These are phyloP conservation scores for Sclerotinia nivalis DNA, from an alignment of 2,329 filamentous ascomycete genomes.

Conservation along the genomic window DNA sequence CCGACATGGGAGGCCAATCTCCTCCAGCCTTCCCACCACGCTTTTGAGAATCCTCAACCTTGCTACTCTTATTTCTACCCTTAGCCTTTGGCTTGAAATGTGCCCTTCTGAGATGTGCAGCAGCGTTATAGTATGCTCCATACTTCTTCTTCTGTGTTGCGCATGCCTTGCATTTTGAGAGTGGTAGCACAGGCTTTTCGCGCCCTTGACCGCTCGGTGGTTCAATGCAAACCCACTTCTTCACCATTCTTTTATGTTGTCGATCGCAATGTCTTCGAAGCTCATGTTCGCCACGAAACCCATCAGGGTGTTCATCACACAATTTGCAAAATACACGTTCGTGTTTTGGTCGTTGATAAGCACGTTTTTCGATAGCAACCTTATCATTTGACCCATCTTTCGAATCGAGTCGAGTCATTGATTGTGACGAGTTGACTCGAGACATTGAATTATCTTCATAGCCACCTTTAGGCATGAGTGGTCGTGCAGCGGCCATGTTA, in stretches of 20 bases:
- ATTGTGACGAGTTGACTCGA: conserved; percentile 38
- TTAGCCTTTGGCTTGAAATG: conserved; percentile 75
- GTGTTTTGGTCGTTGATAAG: conserved; percentile 42
- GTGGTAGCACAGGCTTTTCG: conserved; percentile 60
- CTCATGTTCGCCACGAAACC: conserved; percentile 90
- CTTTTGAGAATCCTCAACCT: conserved; percentile 46
- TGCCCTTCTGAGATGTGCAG: conserved; percentile 81
- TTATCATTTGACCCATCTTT: conserved; percentile 40
- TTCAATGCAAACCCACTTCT: conserved; percentile 60
- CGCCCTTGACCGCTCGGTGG: conserved; percentile 51
- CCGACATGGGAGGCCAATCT: conserved; percentile 56
- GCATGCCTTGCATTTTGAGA: conserved; percentile 70
- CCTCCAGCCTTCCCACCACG: conserved; percentile 56
- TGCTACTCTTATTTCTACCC: conserved; percentile 44
- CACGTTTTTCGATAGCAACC: conserved; percentile 38
- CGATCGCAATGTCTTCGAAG: conserved; percentile 67
- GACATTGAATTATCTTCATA: conserved; percentile 36
- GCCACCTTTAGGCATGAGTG: conserved; percentile 40
- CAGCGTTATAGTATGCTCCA: conserved; percentile 91
- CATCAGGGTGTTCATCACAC: conserved; percentile 80
- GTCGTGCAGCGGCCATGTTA: conserved; percentile 36
- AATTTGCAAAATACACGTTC: conserved; percentile 57
- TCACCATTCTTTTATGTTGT: conserved; percentile 61
- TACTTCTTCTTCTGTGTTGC: conserved; percentile 80
- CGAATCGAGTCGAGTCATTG: conserved; percentile 37